Percentiles rank a stretch among this genome's conserved stretches.
These are phyloP conservation scores for Aspergillus brasiliensis DNA, from an alignment of 2,329 filamentous ascomycete species.

Conservation along the genomic window DNA sequence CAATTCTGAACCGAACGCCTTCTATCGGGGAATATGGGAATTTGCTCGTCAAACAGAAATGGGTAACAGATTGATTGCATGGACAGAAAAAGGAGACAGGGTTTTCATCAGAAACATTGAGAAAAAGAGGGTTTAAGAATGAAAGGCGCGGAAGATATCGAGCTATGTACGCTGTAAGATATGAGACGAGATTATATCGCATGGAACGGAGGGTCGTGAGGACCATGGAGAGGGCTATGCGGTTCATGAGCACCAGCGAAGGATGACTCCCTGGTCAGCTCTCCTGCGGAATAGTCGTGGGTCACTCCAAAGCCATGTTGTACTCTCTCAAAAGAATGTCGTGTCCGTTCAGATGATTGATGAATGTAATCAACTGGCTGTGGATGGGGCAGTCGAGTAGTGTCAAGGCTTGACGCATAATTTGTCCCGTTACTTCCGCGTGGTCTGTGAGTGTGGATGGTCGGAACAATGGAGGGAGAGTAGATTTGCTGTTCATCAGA, in stretches of 20 bases:
- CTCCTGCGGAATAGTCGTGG: constrained; percentile 85
- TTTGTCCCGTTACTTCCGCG: constrained; percentile 90
- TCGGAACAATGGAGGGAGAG: constrained; percentile 80
- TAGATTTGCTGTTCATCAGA: constrained; percentile 93
- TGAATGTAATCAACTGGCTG: constrained; percentile 60
- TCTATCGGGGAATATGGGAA: constrained; percentile 42
- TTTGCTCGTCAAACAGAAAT: constrained; percentile 33
- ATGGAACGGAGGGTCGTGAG: constrained; percentile 35
- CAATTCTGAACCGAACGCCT: constrained; percentile 40
- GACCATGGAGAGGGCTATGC: constrained; percentile 34
- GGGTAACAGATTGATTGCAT: constrained; percentile 26
- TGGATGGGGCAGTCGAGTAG: constrained; percentile 55
- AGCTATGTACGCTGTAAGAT: constrained; percentile 33
- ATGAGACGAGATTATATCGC: constrained; percentile 29
- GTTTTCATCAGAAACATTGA: constrained; percentile 25
- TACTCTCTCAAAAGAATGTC: constrained; percentile 83
- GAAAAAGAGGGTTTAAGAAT: constrained; percentile 33
- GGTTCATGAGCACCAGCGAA: constrained; percentile 28
- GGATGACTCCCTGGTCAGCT: constrained; percentile 78
- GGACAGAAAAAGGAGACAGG: constrained; percentile 20
- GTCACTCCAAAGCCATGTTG: constrained; percentile 83
- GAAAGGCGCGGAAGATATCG: constrained; percentile 24
- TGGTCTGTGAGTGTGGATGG: constrained; percentile 75
- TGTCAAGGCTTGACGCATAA: constrained; percentile 64
- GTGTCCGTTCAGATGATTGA: constrained; percentile 82